Conservation (phyloP, 1,284 basidiomycete genomes). For the Vanrija humicola region DNA sequence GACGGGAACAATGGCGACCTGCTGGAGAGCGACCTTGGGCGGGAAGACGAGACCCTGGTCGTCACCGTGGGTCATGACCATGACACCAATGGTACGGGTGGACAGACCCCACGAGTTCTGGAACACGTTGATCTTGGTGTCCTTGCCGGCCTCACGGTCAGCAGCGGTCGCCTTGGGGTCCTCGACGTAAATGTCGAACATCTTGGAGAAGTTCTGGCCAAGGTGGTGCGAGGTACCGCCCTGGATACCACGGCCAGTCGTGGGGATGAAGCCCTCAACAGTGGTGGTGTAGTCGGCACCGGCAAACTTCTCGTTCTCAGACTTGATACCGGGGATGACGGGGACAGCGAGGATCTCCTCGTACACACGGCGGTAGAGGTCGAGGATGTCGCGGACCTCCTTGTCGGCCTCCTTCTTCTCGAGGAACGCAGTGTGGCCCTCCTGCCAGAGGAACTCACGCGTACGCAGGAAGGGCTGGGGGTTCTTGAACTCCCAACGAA, state of each 20-base stretch:
- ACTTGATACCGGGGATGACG: constrained; percentile 94
- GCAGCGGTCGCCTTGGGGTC: constrained; percentile 58
- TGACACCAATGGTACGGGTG: constrained; percentile 94
- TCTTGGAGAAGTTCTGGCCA: constrained; percentile 97
- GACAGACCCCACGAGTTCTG: constrained; percentile 99
- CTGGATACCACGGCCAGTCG: constrained; percentile 95
- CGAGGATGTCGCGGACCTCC: constrained; percentile 91
- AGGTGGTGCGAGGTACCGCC: constrained; percentile 96
- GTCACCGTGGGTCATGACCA: constrained; percentile 99
- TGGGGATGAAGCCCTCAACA: constrained; percentile 95
- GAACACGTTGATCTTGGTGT: constrained; percentile 74
- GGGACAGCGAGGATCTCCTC: constrained; percentile 96
- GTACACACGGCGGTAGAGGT: constrained; percentile 94
- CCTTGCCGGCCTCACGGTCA: constrained; percentile 26
- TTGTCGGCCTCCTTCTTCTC: constrained; percentile 82
- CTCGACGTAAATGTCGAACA: constrained; percentile 98
- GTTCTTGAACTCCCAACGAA: constrained; percentile 99
- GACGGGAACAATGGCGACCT: constrained; percentile 89
- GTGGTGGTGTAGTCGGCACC: constrained; percentile 98
- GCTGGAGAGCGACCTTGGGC: constrained; percentile 86
- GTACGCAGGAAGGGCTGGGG: constrained; percentile 97
- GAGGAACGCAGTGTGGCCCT: constrained; percentile 94
- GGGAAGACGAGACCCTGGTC: constrained; percentile 96
- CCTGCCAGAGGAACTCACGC: constrained; percentile 99
- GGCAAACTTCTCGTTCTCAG: constrained; percentile 99